These are phyloP conservation scores for Gastrodia elata DNA, from an alignment of 106 monocot species.

Conservation along the genomic window DNA sequence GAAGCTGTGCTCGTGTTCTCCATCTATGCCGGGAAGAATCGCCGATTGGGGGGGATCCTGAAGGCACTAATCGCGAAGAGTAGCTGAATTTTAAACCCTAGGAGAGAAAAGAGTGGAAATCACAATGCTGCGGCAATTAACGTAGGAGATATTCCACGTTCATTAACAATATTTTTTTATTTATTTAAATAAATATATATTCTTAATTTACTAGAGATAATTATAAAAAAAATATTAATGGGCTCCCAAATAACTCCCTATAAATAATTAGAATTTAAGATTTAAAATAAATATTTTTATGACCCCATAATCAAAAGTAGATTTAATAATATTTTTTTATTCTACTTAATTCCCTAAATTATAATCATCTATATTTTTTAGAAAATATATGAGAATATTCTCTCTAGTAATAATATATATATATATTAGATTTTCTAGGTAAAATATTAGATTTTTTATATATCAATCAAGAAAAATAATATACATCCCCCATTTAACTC, in stretches of 20 bases:
- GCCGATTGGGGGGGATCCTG: neutral
- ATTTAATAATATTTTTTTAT: neutral
- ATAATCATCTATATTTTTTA: neutral
- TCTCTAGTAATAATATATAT: too few relatives aligned
- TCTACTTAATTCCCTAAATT: neutral
- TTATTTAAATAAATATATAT: too few relatives aligned
- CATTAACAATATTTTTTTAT: too few relatives aligned
- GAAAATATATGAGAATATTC: neutral
- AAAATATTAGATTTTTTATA: too few relatives aligned
- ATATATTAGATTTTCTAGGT: too few relatives aligned
- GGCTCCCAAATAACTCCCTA: neutral
- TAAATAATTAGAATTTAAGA: too few relatives aligned
- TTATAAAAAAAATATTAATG: neutral
- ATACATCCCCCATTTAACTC: too few relatives aligned
- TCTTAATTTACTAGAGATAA: too few relatives aligned
- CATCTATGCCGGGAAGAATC: slow-evolving; percentile 1
- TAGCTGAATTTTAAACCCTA: neutral
- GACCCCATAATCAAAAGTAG: too few relatives aligned
- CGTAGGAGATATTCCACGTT: too few relatives aligned
- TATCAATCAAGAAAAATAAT: too few relatives aligned
- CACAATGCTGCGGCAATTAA: neutral
- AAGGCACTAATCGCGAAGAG: neutral
- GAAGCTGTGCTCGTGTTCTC: slow-evolving; percentile 18
- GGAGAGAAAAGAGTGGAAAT: neutral
- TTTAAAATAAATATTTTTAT: too few relatives aligned